Base-by-base conservation (phyloP, 192 early-diverging fungal genomes). In the Phycomyces nitens region DNA sequence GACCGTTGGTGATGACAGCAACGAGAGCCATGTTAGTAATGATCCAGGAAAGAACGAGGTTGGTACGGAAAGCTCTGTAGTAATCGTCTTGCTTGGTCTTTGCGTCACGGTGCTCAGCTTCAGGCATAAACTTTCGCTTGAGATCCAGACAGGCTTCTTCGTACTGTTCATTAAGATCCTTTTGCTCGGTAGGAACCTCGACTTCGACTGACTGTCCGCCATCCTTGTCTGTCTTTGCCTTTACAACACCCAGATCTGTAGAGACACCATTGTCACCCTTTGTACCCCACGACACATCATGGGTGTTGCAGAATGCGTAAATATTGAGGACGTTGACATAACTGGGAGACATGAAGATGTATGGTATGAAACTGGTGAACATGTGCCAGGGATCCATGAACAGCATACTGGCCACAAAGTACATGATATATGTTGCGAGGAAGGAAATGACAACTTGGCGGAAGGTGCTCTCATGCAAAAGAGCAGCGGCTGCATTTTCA, bases 321-420 rank as follows among this genome's bases (percentile, higher is more conserved):
- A 65, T 87, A 64, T 93, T 92, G 78, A 92, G 82, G 16, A 92
- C 78, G 77, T 94, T 94, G 58, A 56, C 68, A 61, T 85, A 93
- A 65, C 83, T 82, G 22, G 92, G 92, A 70, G 87, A 69, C 70
- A 93, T 74, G 63, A 92, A 80, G 20, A 86, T 58, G 62, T 90
- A 91, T 68, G 86, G 88, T 44, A 89, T 49, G 69, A 86, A 82
- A 42, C 80, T 79, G 2, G 86, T 91, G 34, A 92, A 65, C 86
- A 89, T 85, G 57, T 92, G 90, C 87, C 86, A 91, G 21, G 90
- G 88, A 42, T 92, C 89, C n/a, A 86, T 44, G 66, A 88, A 86
- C 3, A 92, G 58, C n/a, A 91, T 47, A 47, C 77, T 77, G 14
- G 84, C 75, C 40, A 89, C 47, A 26, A 91, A 56, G 55, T 86